Evolutionary conservation across 169 alveolate species (phyloP), one percentile per base, ranked within the genome.

Genomic region (Plasmodium reichenowi): DNA sequence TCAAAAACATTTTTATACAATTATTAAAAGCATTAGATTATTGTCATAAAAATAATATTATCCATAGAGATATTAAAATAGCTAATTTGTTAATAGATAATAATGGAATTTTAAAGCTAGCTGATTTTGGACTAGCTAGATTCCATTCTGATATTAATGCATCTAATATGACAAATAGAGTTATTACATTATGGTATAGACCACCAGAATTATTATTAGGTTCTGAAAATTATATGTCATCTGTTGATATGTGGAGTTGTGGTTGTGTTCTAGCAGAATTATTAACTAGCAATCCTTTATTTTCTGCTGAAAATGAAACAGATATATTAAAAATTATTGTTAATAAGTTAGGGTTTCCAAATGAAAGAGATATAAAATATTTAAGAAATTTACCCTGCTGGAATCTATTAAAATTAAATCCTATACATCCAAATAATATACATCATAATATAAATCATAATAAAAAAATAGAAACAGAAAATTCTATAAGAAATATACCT

Each of bases 161-260:
- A 63, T 96, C 95, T 52, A 74, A 89, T 54, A 96, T 96, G 71
- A 98, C 99, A 0, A 98, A 98, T 78, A 92, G 98, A 86, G 99
- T 98, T 4, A 97, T 98, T n/a, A 98, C 99, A 7, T 93, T 98
- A 38, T 98, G 99, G 99, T 98, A 98, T 89, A 89, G 99, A 64
- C 98, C 99, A 4, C 99, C 99, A n/a, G 99, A 98, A 88, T 93
- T 98, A 20, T 92, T 98, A 88, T 93, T 98, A 64, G 99, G 99
- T 7, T 94, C 96, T 38, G 97, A 95, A 63, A 70, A 93, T 73
- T 98, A 97, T 71, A 93, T 96, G 63, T 89, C 92, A 47, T 96
- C 97, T 38, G 98, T 98, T 2, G 99, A 98, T 92, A 96, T 98
- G 95, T 97, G 99, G 99, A 95, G 98, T 62, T 98, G 97, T n/a